Evolutionary conservation across 106 monocot genomes (phyloP), one percentile per base, ranked within the genome.

Genomic region (Dioscorea dumetorum): DNA sequence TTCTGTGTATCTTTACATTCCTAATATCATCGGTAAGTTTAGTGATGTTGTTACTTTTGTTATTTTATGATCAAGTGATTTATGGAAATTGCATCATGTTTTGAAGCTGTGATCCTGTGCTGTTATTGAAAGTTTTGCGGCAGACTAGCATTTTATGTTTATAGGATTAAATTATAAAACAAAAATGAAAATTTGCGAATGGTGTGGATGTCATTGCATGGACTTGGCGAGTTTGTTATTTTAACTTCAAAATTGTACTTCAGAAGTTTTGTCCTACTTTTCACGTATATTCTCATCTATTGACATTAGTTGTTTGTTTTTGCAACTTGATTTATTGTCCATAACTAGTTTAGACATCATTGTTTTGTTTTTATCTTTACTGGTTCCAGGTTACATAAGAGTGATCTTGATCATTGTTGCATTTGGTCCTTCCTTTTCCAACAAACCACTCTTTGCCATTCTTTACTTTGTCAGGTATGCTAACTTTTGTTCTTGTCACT

Each of bases 381-480:
- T 8, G 48, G 21, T 60, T 68, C 52, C 78, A 88, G 88, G 88
- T 49, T 88, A 88, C 69, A 68, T 82, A 65, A 82, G 88, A 63
- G 58, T 85, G 59, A 59, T 88, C 35, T 79, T 88, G 74, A 88
- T 85, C 65, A 70, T 35, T 64, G 73, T 79, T 54, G 94, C 81
- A 70, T 94, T 95, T 77, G 85, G 77, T 22, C 31, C 85, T 63
- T 95, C 85, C 74, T 95, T 81, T 79, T 88, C 88, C 60, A 70
- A 91, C 59, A 95, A 91, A 72, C 69, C 49, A 12, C 70, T 88
- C 23, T 95, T 91, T 85, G 76, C 85, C 8, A 63, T 79, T 49
- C 91, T 95, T 64, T 95, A 95, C 76, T 86, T 95, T 67, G 61
- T 91, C 75, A 95, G 91, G 85, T 88, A 75, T 62, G 23, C 14